Evolutionary conservation across 352 stramenopile genomes (phyloP).

Genomic region (Plasmopara viticola): DNA sequence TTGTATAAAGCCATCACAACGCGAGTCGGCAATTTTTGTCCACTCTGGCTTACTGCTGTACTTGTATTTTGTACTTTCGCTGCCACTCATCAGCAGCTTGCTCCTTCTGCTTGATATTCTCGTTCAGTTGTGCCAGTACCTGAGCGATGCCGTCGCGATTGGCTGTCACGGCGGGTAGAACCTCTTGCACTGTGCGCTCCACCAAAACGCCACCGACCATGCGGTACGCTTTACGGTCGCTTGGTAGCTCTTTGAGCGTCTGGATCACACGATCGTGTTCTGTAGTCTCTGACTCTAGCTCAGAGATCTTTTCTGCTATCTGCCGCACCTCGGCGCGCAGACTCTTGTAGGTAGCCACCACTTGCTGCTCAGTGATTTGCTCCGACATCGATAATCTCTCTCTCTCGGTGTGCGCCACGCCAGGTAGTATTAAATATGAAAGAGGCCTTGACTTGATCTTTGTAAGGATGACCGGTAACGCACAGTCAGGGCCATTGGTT

Average conservation of each 20-base stretch:
- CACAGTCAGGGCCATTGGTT: slow-evolving; percentile 82
- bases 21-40: no score
- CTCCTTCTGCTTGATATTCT: slow-evolving; percentile 83
- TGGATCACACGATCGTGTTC: slow-evolving; percentile 83
- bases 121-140: slow-evolving; percentile 66
- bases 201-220: slow-evolving; percentile 95
- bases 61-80: slow-evolving; percentile 83
- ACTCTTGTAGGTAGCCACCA: slow-evolving; percentile 82
- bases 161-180: slow-evolving; percentile 87
- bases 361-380: slow-evolving; percentile 80
- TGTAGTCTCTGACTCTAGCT: slow-evolving; percentile 77
- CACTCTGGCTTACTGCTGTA: slow-evolving; percentile 49
- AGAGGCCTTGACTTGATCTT: slow-evolving; percentile 23
- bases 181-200: slow-evolving; percentile 93
- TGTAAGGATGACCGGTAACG: slow-evolving; percentile 69
- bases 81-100: slow-evolving; percentile 77
- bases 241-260: slow-evolving; percentile 67
- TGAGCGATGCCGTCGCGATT: slow-evolving; percentile 80
- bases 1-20: background rate
- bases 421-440: slow-evolving; percentile 8
- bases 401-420: slow-evolving; percentile 8
- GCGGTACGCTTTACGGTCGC: slow-evolving; percentile 87
- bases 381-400: slow-evolving; percentile 31
- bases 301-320: slow-evolving; percentile 77
- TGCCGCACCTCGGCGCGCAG: slow-evolving; percentile 78